Conservation (phyloP, 345 rosid genomes). For the Eutrema yunnanense region DNA sequence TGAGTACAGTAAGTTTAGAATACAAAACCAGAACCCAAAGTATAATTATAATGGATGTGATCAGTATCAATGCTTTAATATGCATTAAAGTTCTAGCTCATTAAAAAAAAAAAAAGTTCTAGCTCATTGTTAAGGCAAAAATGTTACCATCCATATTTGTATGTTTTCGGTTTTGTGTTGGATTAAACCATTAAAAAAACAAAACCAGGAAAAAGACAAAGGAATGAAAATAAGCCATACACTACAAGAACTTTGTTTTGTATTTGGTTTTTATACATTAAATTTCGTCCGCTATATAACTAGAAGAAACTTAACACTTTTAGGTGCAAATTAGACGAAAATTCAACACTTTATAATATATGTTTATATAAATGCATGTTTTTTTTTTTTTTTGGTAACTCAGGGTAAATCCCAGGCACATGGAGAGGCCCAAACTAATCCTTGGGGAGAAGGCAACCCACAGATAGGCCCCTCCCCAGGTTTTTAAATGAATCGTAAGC, state of each 20-base stretch:
- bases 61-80: not conserved
- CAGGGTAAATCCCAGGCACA: too few relatives aligned
- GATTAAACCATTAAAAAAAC: not conserved
- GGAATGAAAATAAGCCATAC: not conserved
- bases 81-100: not conserved
- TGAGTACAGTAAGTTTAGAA: not conserved
- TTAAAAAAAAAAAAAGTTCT: not conserved
- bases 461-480: too few relatives aligned
- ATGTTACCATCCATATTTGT: not conserved
- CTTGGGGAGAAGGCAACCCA: too few relatives aligned
- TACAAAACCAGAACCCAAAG: not conserved
- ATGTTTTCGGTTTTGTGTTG: not conserved
- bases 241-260: not conserved
- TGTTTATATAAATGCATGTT: conserved; percentile 8
- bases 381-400: not conserved
- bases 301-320: not conserved
- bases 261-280: not conserved
- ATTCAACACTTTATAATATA: not conserved
- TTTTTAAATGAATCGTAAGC: too few relatives aligned
- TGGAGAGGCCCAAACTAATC: too few relatives aligned
- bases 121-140: not conserved
- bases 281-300: not conserved
- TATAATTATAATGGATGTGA: not conserved
- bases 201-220: not conserved
- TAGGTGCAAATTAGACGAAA: not conserved